Evolutionary conservation across 257 asterid genomes (phyloP).

Genomic region (Capsicum rhomboideum): DNA sequence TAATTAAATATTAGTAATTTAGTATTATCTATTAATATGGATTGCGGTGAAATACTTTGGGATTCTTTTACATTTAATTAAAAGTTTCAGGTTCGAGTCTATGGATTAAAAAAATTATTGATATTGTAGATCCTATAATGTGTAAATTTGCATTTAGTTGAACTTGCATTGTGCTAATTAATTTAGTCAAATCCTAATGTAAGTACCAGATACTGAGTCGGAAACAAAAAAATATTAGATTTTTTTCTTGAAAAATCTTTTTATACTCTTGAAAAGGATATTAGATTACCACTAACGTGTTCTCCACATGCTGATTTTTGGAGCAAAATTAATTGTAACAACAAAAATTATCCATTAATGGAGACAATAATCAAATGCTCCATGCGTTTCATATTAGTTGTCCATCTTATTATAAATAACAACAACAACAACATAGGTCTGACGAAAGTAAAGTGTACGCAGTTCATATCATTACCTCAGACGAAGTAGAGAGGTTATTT

Average conservation of each 20-base stretch:
- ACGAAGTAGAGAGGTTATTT: too few species aligned
- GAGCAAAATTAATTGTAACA: neutral
- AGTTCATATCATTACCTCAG: too few species aligned
- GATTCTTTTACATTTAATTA: rapidly evolving
- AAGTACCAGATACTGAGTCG: too few species aligned
- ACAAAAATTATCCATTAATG: neutral
- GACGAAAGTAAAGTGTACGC: too few species aligned
- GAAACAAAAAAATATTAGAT: too few species aligned
- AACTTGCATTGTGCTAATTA: too few species aligned
- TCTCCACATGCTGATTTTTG: slow-evolving; percentile 1
- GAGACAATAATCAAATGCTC: neutral
- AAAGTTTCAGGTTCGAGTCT: rapidly evolving
- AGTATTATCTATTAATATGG: neutral
- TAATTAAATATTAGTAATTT: neutral
- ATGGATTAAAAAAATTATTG: neutral
- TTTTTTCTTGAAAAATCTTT: neutral
- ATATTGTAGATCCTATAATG: too few species aligned
- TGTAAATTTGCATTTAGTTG: neutral
- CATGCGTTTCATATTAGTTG: too few species aligned
- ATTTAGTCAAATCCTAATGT: neutral
- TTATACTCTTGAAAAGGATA: neutral
- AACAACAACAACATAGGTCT: too few species aligned
- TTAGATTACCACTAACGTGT: neutral
- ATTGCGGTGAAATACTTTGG: rapidly evolving
- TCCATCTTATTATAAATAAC: too few species aligned